A percentile compares a stretch with the other conserved stretches of the same genome.
phyloP scores from a whole-genome alignment of 805 yeast species.

The Ogataea salicorniae region DNA sequence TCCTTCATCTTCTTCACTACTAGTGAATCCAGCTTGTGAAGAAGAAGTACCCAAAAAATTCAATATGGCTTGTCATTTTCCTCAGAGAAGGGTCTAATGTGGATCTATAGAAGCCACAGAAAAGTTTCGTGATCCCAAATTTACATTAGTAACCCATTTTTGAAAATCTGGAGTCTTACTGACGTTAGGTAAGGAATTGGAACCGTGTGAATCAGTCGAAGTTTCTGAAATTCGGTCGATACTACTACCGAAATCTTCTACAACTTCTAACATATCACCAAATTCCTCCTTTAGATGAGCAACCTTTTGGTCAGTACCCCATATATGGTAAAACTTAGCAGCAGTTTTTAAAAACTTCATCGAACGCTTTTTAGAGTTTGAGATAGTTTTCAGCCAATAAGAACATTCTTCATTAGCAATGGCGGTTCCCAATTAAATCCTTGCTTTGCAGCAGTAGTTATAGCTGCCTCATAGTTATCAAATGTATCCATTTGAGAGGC shows the following conservation, averaged over 20 bases:
- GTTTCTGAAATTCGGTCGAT: constrained; percentile 1
- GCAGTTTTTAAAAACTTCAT: constrained; percentile 34
- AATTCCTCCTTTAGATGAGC: constrained; percentile 26
- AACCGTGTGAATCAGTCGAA: constrained; percentile 1
- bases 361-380: constrained; percentile 30
- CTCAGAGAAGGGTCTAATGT: too few species aligned
- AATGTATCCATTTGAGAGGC: constrained; percentile 33
- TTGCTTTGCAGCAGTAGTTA: constrained; percentile 32
- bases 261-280: constrained; percentile 22
- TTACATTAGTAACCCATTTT: neutral
- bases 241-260: neutral
- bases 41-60: neutral
- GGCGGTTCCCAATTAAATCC: constrained; percentile 35
- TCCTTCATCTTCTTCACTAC: constrained; percentile 2
- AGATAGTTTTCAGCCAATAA: constrained; percentile 29
- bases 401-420: constrained; percentile 39
- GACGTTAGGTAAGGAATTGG: neutral
- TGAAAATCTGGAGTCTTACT: neutral
- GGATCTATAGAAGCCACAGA: neutral
- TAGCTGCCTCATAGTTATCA: constrained; percentile 41
- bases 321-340: constrained; percentile 28
- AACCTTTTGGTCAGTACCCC: constrained; percentile 26
- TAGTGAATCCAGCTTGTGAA: neutral
- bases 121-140: neutral
- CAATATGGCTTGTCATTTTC: too few species aligned